Evolutionary conservation across 2,329 filamentous ascomycete species (phyloP).

Genomic region (Venturia nashicola): DNA sequence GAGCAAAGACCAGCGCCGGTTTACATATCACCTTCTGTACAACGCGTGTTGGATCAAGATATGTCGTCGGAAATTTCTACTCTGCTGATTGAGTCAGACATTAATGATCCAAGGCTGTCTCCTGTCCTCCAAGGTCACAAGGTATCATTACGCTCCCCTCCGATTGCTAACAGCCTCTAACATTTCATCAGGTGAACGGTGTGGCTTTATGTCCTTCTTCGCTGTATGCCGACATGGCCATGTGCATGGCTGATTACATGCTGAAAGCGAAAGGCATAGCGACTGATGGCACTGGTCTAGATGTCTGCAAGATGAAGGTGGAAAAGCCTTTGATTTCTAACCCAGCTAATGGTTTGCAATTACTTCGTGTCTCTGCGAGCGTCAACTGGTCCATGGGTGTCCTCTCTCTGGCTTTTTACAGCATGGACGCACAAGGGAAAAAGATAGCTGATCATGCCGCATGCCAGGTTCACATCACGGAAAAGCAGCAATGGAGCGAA

Average conservation of each 20-base stretch:
- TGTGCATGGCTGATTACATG: conserved; percentile 9
- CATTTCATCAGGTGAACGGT: conserved; percentile 3
- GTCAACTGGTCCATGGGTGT: neutral
- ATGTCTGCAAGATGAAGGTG: neutral
- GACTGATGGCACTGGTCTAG: neutral
- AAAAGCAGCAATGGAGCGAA: neutral
- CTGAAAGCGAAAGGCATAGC: neutral
- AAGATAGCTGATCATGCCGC: neutral
- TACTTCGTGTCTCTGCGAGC: neutral
- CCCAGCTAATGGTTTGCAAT: neutral
- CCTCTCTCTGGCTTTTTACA: neutral
- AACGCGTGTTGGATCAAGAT: neutral
- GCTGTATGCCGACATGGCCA: conserved; percentile 12
- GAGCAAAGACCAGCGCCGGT: neutral
- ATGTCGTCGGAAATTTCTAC: neutral
- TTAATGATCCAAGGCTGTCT: conserved; percentile 7
- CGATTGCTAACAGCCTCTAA: neutral
- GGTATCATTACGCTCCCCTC: neutral
- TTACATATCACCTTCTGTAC: neutral
- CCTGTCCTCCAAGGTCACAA: conserved; percentile 8
- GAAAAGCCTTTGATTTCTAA: neutral
- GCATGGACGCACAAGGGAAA: neutral
- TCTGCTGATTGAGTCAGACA: conserved; percentile 8
- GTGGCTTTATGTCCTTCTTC: conserved; percentile 1
- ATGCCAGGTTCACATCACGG: neutral